Evolutionary conservation across 208 protist species (phyloP), one percentile per base, ranked within the genome.

Genomic region (Acanthamoeba castellanii): DNA sequence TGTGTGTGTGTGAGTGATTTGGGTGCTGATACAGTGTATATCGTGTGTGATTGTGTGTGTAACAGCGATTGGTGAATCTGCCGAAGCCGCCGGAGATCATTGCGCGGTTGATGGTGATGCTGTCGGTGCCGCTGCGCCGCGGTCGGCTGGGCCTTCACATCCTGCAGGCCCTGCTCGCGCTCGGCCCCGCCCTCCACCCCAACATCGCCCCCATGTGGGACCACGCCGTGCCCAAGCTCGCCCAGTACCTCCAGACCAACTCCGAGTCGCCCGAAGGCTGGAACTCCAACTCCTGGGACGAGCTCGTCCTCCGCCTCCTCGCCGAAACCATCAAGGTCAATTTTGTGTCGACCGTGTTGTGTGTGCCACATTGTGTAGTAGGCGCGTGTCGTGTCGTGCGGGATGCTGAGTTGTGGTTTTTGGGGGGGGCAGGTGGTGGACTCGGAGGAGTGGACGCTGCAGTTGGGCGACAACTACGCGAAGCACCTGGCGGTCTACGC

Each of bases 181-280:
- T 96, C 16, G 95, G 95, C 16, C 95, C 95, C 14, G 70, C 96
- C 27, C 32, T 96, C 20, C 96, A 96, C 95, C 74, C 78, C 59
- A 93, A 95, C 9, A 92, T 97, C 8, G 94, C 85, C 30, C 89
- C 96, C 45, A 95, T 97, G 94, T 97, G 96, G 96, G 96, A 96
- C 72, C 92, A 95, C n/a, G 93, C 93, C 57, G 34, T 97, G 7
- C 96, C 96, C 50, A 97, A 97, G 70, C 45, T 97, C 13, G 59
- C 68, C 13, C 16, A 47, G 16, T 96, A 94, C 27, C 94, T 97
- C 13, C 42, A 95, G 64, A 78, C 72, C 7, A 76, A 92, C 34
- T 59, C 92, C 8, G n/a, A 95, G 18, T 32, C 47, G 25, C 13
- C 32, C 13, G 94, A 90, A 8, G 11, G 64, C 9, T 96, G 70